Conservation (phyloP, 1,284 basidiomycete genomes). For the Termitomyces sp. region DNA sequence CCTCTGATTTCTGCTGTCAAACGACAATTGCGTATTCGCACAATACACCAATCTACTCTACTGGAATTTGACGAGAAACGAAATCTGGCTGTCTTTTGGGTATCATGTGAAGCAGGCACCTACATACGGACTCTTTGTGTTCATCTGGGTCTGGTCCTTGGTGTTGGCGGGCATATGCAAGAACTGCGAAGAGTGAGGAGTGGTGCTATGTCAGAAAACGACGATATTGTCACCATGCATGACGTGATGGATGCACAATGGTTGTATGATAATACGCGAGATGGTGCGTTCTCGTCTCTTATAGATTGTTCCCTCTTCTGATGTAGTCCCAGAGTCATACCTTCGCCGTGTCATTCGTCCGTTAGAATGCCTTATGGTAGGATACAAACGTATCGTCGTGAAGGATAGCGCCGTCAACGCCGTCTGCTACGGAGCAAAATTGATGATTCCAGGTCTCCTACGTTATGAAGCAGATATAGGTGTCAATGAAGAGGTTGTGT, state of each 20-base stretch:
- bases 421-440: conserved; percentile 98
- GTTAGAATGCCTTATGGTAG: conserved; percentile 89
- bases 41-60: conserved; percentile 95
- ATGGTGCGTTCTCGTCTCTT: conserved; percentile 53
- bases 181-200: conserved; percentile 93
- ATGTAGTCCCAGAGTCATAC: conserved; percentile 74
- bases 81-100: conserved; percentile 97
- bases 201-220: conserved; percentile 95
- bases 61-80: conserved; percentile 98
- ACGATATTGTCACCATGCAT: conserved; percentile 99
- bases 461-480: conserved; percentile 97
- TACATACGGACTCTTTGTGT: conserved; percentile 99
- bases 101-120: conserved; percentile 97
- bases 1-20: conserved; percentile 99
- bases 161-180: conserved; percentile 99
- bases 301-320: conserved; percentile 1
- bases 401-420: conserved; percentile 99
- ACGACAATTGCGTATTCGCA: conserved; percentile 95
- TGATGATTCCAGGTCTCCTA: conserved; percentile 98
- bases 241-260: conserved; percentile 99
- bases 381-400: conserved; percentile 98
- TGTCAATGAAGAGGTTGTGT: conserved; percentile 93
- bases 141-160: conserved; percentile 90
- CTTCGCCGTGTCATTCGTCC: conserved; percentile 93
- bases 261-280: conserved; percentile 98